These are phyloP conservation scores for Camellia granthamiana DNA, from an alignment of 148 eudicot species.

Conservation along the genomic window DNA sequence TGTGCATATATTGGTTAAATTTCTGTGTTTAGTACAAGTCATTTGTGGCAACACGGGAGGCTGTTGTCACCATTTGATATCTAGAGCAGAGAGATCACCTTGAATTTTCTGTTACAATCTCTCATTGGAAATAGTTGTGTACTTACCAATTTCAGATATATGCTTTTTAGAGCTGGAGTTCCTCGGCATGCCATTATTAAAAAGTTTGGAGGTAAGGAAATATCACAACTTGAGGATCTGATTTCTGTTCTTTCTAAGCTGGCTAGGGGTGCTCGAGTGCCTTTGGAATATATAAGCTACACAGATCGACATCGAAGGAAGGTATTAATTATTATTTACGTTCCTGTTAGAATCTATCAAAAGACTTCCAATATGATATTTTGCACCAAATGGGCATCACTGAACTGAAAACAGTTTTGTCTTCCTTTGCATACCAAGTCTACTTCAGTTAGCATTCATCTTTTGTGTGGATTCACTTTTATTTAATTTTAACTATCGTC, in stretches of 20 bases:
- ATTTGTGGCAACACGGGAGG: no score
- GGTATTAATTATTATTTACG: conserved; percentile 38
- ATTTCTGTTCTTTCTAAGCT: conserved; percentile 65
- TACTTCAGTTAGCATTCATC: background rate
- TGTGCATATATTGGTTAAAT: background rate
- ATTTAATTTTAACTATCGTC: no score
- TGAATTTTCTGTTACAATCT: no score
- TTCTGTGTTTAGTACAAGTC: no score
- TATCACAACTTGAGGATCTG: conserved; percentile 48
- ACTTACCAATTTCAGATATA: no score
- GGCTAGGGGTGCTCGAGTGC: conserved; percentile 80
- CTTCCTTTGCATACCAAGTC: background rate
- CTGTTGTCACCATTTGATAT: no score
- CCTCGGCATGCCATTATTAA: no score
- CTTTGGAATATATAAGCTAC: conserved; percentile 77
- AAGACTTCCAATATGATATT: background rate
- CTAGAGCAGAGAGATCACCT: no score
- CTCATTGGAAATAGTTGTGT: no score
- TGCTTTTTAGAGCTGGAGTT: no score
- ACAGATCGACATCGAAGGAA: conserved; percentile 77
- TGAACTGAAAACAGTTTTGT: background rate
- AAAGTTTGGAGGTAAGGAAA: no score
- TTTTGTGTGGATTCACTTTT: no score
- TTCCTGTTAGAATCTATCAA: background rate
- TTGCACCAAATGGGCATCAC: background rate